Percentiles rank a stretch among this genome's conserved stretches.
Conservation (phyloP, 2,329 filamentous ascomycete species). For the Monosporascus sp. region DNA sequence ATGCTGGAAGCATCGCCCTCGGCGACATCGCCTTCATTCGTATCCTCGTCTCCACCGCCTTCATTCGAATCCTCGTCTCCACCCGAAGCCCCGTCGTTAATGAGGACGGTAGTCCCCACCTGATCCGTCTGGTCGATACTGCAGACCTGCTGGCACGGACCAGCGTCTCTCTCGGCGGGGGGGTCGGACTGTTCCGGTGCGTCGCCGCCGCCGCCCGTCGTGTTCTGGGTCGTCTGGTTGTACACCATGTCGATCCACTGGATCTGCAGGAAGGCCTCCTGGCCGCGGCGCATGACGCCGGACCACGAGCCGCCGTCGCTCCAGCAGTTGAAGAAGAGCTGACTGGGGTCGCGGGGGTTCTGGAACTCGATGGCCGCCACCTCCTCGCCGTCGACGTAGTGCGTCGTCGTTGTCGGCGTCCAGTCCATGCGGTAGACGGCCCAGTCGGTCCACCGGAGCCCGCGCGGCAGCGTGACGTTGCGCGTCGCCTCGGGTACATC, state of each 20-base stretch:
- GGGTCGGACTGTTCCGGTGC: background rate
- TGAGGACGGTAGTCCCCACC: slow-evolving; percentile 30
- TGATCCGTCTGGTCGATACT: slow-evolving; percentile 29
- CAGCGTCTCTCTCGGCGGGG: background rate
- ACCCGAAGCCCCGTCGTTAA: background rate
- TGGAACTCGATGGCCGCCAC: slow-evolving; percentile 48
- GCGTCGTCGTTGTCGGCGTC: slow-evolving; percentile 47
- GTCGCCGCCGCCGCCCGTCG: background rate
- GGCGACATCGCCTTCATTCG: background rate
- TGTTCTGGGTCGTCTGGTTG: slow-evolving; percentile 32
- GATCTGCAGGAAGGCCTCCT: slow-evolving; percentile 50
- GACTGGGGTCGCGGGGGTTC: slow-evolving; percentile 45
- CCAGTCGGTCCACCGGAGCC: slow-evolving; percentile 48
- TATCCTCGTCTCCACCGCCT: too few species aligned
- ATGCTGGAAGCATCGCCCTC: background rate
- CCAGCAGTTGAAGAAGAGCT: slow-evolving; percentile 56
- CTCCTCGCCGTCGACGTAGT: slow-evolving; percentile 49
- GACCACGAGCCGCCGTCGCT: slow-evolving; percentile 55
- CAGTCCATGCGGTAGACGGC: slow-evolving; percentile 56
- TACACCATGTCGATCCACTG: slow-evolving; percentile 60
- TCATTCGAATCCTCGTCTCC: background rate
- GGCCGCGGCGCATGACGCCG: slow-evolving; percentile 48
- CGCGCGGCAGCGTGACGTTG: slow-evolving; percentile 33
- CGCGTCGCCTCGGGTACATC: slow-evolving; percentile 39
- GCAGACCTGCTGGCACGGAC: slow-evolving; percentile 23